phyloP scores from a whole-genome alignment of 441 rosid species.

The Populus hybrid region DNA sequence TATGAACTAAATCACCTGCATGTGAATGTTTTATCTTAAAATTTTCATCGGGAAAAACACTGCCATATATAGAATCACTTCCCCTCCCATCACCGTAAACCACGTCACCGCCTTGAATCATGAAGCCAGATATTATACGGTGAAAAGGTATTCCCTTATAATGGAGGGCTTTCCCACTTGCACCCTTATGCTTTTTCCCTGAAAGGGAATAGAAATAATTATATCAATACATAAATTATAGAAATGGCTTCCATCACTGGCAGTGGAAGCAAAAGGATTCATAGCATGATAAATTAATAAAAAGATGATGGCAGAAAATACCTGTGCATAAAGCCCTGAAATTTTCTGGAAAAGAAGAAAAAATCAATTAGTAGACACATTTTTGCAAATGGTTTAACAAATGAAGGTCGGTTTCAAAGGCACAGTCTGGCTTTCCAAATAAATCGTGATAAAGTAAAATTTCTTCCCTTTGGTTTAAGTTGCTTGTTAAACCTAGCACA shows the following conservation, averaged over 20 bases:
- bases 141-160: constrained; percentile 86
- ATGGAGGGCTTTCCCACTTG: constrained; percentile 56
- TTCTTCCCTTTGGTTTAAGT: background rate
- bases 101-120: constrained; percentile 93
- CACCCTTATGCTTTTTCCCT: constrained; percentile 72
- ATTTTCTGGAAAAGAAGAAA: constrained; percentile 61
- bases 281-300: background rate
- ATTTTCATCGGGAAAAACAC: constrained; percentile 81
- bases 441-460: background rate
- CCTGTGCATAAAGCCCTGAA: constrained; percentile 95
- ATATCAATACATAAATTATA: background rate
- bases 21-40: constrained; percentile 80
- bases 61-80: constrained; percentile 71
- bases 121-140: constrained; percentile 89
- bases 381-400: background rate
- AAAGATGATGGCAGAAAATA: constrained; percentile 25
- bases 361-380: constrained; percentile 16
- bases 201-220: constrained; percentile 8
- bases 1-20: constrained; percentile 48
- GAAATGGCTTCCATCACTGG: background rate
- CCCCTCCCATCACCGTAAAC: constrained; percentile 72
- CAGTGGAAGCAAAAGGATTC: background rate
- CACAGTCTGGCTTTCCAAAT: background rate
- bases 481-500: background rate
- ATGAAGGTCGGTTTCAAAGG: background rate